Base-by-base conservation (phyloP, 1,284 basidiomycete genomes). In the Trichosporon coremiiforme region DNA sequence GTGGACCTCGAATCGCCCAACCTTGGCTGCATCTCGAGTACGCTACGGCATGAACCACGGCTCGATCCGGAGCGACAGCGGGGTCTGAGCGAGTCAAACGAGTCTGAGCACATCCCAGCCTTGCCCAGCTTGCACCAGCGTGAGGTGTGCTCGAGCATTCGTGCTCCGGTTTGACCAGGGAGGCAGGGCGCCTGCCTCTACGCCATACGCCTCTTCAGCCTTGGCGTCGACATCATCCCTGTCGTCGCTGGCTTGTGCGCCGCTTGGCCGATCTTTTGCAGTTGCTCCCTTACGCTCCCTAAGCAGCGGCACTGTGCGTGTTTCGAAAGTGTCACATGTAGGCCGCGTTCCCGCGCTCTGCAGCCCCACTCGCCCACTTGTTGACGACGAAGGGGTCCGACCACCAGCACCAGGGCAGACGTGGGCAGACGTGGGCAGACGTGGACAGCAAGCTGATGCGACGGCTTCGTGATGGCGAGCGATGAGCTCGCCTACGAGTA, bases 321-420 rank as follows among this genome's bases (percentile, higher is more conserved):
- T 62, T 62, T 62, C 57, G 31, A 35, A n/a, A 4, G 17, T 2
- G 17, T 33, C 57, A 62, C 57, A 62, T 62, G 57, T 62, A 15
- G 13, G 10, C 50, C 17, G 41, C 17, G 10, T 45, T 45, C 15
- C 17, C 17, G 41, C 4, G 2, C 5, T n/a, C 41, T n/a, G 17
- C n/a, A 15, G 17, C 41, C 41, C 41, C 41, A 45, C 17, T 45
- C 17, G 8, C 15, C 41, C 5, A 15, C 15, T n/a, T 45, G 17
- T 8, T n/a, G 15, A 15, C 12, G 41, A 35, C 7, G 17, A n/a
- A 15, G 41, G 6, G 41, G 41, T n/a, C 41, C 41, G 41, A n/a
- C 41, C 41, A 45, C 41, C 36, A 7, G 36, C 13, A 13, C 12
- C 36, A 10, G 36, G 36, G 12, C 13, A 13, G 17, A 45, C 4